Conservation (phyloP, 805 yeast genomes). For the Lipomyces japonicus region DNA sequence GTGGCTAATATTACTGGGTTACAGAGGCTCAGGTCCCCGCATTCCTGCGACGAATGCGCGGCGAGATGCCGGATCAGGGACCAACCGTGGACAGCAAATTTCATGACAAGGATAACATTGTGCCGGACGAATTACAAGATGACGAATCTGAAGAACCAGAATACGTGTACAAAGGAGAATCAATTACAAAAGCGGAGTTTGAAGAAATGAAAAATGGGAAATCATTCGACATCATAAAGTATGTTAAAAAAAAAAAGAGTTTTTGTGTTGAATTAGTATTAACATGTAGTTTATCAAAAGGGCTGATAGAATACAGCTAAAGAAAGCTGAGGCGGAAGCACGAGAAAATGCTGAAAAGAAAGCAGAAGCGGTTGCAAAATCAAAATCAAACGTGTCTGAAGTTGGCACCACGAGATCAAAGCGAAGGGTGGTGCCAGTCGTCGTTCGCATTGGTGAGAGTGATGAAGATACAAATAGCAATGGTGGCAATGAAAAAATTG, state of each 20-base stretch:
- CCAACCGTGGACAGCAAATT: constrained; percentile 14
- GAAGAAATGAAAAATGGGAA: constrained; percentile 18
- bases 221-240: constrained; percentile 14
- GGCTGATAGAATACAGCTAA: neutral
- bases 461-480: neutral
- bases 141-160: constrained; percentile 19
- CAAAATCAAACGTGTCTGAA: constrained; percentile 6
- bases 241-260: neutral
- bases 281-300: neutral
- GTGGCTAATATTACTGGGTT: neutral
- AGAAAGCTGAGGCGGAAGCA: neutral
- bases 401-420: constrained; percentile 4
- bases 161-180: constrained; percentile 19
- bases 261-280: neutral
- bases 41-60: constrained; percentile 18
- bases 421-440: neutral
- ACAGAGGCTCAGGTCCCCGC: constrained; percentile 12
- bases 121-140: constrained; percentile 1
- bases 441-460: neutral
- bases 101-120: neutral
- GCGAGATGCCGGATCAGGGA: constrained; percentile 14
- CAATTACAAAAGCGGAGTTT: constrained; percentile 18
- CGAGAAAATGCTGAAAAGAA: neutral
- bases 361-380: neutral
- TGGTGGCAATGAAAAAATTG: neutral